Evolutionary conservation across 164 flowering plant species (phyloP).

Genomic region (Saururus chinensis): DNA sequence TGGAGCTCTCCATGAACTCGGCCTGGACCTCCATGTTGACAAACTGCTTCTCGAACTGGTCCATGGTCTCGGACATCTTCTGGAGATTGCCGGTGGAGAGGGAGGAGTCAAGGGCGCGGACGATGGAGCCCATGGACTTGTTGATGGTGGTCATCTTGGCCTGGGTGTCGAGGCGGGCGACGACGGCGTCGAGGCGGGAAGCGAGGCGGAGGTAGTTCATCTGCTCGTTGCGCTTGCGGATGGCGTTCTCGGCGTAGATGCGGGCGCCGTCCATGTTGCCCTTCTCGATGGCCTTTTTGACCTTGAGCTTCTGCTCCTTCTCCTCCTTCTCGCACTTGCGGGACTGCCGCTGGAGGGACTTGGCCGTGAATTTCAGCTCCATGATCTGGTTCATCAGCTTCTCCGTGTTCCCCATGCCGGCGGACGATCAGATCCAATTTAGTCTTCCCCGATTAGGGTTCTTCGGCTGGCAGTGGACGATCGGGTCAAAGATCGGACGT

Average conservation of each 20-base stretch:
- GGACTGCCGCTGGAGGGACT: slow-evolving; percentile 11
- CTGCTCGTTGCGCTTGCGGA: slow-evolving; percentile 16
- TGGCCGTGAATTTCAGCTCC: slow-evolving; percentile 14
- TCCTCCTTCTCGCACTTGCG: slow-evolving; percentile 19
- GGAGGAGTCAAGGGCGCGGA: slow-evolving; percentile 11
- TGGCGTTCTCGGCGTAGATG: slow-evolving; percentile 18
- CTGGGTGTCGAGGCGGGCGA: slow-evolving; percentile 16
- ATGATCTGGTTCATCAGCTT: slow-evolving; percentile 19
- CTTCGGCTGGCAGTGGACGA: too few relatives aligned
- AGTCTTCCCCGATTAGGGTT: too few relatives aligned
- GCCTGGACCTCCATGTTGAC: slow-evolving; percentile 20
- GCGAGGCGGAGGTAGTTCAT: slow-evolving; percentile 17
- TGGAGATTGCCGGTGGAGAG: slow-evolving; percentile 13
- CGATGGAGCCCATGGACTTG: slow-evolving; percentile 15
- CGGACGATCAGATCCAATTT: too few relatives aligned
- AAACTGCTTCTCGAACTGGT: slow-evolving; percentile 14
- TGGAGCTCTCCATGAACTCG: slow-evolving; percentile 15
- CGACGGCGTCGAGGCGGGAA: slow-evolving; percentile 17
- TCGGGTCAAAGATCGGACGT: too few relatives aligned
- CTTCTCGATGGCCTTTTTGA: slow-evolving; percentile 21
- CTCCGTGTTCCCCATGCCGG: slow-evolving; percentile 13
- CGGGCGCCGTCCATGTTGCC: slow-evolving; percentile 18
- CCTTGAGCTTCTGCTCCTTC: slow-evolving; percentile 16
- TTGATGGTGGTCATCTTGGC: slow-evolving; percentile 10
- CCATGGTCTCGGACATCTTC: slow-evolving; percentile 18